phyloP scores from a whole-genome alignment of 2,329 filamentous ascomycete species.

The Fusarium equiseti region DNA sequence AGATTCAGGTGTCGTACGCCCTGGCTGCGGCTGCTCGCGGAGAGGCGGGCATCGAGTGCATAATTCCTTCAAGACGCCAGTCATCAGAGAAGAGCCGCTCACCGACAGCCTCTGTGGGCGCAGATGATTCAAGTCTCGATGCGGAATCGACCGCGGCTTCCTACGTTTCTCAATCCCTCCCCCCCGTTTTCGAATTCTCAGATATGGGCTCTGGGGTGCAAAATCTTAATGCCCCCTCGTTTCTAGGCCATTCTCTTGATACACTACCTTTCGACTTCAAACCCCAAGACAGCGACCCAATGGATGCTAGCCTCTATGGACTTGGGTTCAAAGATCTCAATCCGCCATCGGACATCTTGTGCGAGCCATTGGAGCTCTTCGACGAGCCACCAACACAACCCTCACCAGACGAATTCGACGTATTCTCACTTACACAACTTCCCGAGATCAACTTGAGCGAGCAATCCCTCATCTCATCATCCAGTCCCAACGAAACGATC shows the following conservation, averaged over 20 bases:
- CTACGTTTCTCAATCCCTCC: slow-evolving; percentile 6
- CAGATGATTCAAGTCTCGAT: slow-evolving; percentile 2
- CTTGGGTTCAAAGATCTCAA: not conserved
- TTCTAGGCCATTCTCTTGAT: not conserved
- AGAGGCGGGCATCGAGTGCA: slow-evolving; percentile 14
- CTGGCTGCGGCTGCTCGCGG: slow-evolving; percentile 15
- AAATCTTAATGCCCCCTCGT: not conserved
- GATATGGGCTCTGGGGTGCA: not conserved
- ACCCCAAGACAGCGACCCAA: not conserved
- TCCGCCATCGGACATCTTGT: not conserved
- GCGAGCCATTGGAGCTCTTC: slow-evolving; percentile 6
- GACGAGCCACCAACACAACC: not conserved
- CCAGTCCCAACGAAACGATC: not conserved
- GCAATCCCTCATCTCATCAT: not conserved
- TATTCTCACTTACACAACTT: not conserved
- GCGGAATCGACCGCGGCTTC: slow-evolving; percentile 4
- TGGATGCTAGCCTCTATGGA: slow-evolving; percentile 3
- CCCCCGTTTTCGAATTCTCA: not conserved
- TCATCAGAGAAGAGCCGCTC: slow-evolving; percentile 1
- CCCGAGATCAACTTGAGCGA: not conserved
- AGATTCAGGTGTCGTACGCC: slow-evolving; percentile 16
- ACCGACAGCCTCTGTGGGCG: not conserved
- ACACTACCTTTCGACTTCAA: slow-evolving; percentile 3
- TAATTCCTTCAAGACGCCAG: slow-evolving; percentile 1
- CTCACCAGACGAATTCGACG: not conserved